These are phyloP conservation scores for Podila clonocystis DNA, from an alignment of 192 early-diverging fungal species.

Conservation along the genomic window DNA sequence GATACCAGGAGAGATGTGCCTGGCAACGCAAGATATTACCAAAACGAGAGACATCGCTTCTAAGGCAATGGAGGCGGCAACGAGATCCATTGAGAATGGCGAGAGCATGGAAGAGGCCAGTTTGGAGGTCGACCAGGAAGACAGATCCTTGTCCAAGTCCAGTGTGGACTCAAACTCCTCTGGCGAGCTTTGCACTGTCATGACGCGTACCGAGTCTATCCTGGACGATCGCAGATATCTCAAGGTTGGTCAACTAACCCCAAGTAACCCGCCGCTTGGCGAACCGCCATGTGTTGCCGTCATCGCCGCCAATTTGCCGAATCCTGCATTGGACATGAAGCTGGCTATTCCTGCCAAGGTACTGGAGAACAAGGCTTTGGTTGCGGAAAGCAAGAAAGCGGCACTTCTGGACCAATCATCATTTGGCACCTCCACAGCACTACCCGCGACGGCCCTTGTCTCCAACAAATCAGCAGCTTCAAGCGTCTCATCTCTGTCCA, in stretches of 20 bases:
- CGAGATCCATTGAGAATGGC: constrained; percentile 17
- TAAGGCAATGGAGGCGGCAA: constrained; percentile 14
- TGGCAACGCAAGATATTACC: constrained; percentile 23
- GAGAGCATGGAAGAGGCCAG: constrained; percentile 20
- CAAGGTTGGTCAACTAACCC: constrained; percentile 32
- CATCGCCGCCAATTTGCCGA: constrained; percentile 38
- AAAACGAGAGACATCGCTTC: constrained; percentile 15
- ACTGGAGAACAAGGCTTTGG: constrained; percentile 34
- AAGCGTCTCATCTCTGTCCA: background rate
- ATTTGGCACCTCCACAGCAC: background rate
- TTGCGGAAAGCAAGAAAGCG: constrained; percentile 31
- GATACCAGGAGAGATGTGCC: constrained; percentile 39
- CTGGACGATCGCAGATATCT: constrained; percentile 38
- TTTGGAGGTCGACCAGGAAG: background rate
- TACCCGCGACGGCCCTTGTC: background rate
- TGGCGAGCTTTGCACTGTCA: constrained; percentile 17
- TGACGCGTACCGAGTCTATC: constrained; percentile 44
- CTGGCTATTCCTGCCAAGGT: constrained; percentile 28
- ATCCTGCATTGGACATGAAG: constrained; percentile 39
- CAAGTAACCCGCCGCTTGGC: constrained; percentile 36
- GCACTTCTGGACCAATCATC: constrained; percentile 9
- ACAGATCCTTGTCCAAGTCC: background rate
- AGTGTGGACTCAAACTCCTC: background rate
- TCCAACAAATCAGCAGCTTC: constrained; percentile 2
- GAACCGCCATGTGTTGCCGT: constrained; percentile 34